A percentile compares a stretch with the other conserved stretches of the same genome.
Evolutionary conservation across 208 protist species (phyloP).

Genomic region (Leishmania guyanensis): DNA sequence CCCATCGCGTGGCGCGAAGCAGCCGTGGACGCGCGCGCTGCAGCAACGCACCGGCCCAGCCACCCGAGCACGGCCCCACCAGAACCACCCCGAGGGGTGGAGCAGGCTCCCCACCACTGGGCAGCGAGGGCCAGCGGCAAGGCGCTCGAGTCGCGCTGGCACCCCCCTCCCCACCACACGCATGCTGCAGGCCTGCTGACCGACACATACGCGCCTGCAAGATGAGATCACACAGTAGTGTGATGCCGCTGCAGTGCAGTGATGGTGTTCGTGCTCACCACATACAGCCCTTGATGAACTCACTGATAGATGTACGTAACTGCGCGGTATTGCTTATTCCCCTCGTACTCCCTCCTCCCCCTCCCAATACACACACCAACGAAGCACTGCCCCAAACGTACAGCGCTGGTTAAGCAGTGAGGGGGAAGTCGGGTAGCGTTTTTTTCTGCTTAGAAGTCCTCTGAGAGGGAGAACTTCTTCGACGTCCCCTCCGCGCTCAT

Average conservation of each 20-base stretch:
- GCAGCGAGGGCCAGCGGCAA: neutral
- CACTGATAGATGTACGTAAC: neutral
- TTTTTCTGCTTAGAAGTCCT: constrained; percentile 96
- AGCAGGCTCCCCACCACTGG: neutral
- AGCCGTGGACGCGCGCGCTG: no score
- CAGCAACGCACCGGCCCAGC: neutral
- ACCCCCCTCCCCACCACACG: neutral
- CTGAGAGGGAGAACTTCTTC: constrained; percentile 90
- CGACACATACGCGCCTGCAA: neutral
- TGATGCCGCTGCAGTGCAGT: neutral
- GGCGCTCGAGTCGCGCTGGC: neutral
- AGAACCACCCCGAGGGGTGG: neutral
- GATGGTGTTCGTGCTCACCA: neutral
- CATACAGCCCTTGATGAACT: neutral
- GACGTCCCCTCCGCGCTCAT: constrained; percentile 79
- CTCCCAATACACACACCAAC: neutral
- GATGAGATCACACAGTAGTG: neutral
- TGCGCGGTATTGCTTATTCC: no score
- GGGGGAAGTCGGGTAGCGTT: constrained; percentile 38
- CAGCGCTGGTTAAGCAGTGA: constrained; percentile 75
- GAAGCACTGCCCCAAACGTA: neutral
- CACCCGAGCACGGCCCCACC: neutral
- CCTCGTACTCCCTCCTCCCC: neutral
- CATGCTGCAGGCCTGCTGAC: neutral
- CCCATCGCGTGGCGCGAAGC: neutral